Evolutionary conservation across 2,329 filamentous ascomycete genomes (phyloP), one percentile per base, ranked within the genome.

Genomic region (Monosporascus sp.): DNA sequence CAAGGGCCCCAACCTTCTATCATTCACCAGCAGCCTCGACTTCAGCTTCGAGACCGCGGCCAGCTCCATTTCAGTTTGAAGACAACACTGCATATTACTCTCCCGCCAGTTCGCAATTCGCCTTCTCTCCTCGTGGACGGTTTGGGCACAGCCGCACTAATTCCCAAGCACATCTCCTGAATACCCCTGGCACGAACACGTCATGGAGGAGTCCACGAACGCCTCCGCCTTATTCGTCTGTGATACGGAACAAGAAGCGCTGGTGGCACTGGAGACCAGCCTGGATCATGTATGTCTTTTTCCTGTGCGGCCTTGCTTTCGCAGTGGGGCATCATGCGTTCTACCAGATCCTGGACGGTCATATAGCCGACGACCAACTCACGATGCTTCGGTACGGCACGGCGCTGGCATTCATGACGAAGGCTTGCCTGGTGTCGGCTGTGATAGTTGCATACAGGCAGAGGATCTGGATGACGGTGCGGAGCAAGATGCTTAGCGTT

Each of bases 351-450:
- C 59, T 74, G 9, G 50, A 72, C 49, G 69, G 66, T 8, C 60
- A 61, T 42, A 59, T 61, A 2, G 70, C 69, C 3, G 57, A 62
- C 52, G 59, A 68, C 25, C 72, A 73, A 55, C 50, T 72, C 18
- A 50, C 63, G 36, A 73, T 71, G 71, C 62, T 70, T 52, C 66
- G 72, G 6, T 70, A 71, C 51, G 72, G 72, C 3, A 70, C 70
- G 1, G 57, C 70, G 2, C 57, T 74, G 45, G 68, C 72, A 3
- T 73, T 71, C 38, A 68, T 65, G 15, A 62, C 70, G 2, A 74
- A 74, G 60, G 71, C 72, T 6, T 65, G 67, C 6, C 62, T 74
- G 18, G 64, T 67, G 50, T 65, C 70, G 6, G 63, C 70, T 22
- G 66, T 71, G 8, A 58, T 72, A 9, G 54, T 67, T 17, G 65